Evolutionary conservation across 2,329 filamentous ascomycete genomes (phyloP).

Genomic region (Fusarium penzigii): DNA sequence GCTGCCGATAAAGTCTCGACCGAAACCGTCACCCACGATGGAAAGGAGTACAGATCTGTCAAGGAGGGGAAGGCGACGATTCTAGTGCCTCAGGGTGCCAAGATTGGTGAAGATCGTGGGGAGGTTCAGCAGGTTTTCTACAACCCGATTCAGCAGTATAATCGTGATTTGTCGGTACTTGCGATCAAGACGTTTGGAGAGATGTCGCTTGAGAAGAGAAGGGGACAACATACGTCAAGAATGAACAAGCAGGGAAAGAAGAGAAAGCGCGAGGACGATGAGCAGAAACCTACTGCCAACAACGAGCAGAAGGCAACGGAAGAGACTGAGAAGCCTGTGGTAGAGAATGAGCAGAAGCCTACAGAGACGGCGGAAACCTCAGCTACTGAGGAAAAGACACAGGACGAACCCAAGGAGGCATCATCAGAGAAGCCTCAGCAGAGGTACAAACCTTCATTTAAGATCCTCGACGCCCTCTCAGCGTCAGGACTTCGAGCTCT

Average conservation of each 20-base stretch:
- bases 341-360: conserved; percentile 14
- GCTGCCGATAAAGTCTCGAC: conserved; percentile 15
- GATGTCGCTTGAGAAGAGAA: conserved; percentile 52
- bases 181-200: conserved; percentile 89
- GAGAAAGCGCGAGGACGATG: conserved; percentile 46
- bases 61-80: conserved; percentile 60
- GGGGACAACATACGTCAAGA: conserved; percentile 43
- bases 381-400: conserved; percentile 10
- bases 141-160: conserved; percentile 99
- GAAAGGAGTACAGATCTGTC: conserved; percentile 52
- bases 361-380: conserved; percentile 8
- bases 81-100: conserved; percentile 50
- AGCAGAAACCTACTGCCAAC: conserved; percentile 26
- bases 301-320: conserved; percentile 8
- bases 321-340: conserved; percentile 10
- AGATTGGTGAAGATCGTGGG: conserved; percentile 52
- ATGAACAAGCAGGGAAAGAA: conserved; percentile 44
- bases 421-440: conserved; percentile 17
- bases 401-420: conserved; percentile 11
- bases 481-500: conserved; percentile 89
- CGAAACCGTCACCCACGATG: conserved; percentile 38
- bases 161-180: conserved; percentile 89
- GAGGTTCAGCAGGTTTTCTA: conserved; percentile 86
- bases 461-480: conserved; percentile 92
- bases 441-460: conserved; percentile 56